phyloP scores from a whole-genome alignment of 139 green algal species.

The Micromonas commoda region DNA sequence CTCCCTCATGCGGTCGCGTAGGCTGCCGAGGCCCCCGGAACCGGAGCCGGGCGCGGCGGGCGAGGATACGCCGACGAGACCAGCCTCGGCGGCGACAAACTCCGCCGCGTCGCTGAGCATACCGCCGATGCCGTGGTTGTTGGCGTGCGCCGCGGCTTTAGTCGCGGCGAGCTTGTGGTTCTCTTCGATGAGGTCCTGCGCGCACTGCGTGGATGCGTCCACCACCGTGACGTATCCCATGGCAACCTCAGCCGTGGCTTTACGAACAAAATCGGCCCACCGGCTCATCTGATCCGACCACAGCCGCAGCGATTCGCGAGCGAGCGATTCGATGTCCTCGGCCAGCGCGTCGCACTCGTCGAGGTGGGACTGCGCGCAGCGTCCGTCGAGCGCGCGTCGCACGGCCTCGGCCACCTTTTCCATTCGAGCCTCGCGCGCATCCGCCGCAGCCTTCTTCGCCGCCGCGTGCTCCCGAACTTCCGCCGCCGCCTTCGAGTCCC shows the following conservation, averaged over 20 bases:
- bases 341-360: no score
- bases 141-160: no score
- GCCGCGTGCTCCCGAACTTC: not conserved
- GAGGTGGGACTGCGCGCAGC: not conserved
- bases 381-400: not conserved
- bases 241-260: not conserved
- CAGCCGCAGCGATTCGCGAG: not conserved
- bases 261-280: not conserved
- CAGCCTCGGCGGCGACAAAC: no score
- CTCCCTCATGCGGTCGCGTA: no score
- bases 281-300: not conserved
- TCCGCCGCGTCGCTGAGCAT: no score
- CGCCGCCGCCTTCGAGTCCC: not conserved
- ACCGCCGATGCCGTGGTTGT: no score
- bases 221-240: conserved; percentile 14
- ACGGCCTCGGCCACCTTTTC: not conserved
- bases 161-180: no score
- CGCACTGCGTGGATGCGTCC: not conserved
- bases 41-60: no score
- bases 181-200: not conserved
- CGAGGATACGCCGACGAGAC: no score
- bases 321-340: not conserved
- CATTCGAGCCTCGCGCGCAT: not conserved
- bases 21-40: no score
- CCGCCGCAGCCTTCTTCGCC: not conserved